Evolutionary conservation across 2,329 filamentous ascomycete genomes (phyloP).

Genomic region (Nannizziopsis arthrosporioides): DNA sequence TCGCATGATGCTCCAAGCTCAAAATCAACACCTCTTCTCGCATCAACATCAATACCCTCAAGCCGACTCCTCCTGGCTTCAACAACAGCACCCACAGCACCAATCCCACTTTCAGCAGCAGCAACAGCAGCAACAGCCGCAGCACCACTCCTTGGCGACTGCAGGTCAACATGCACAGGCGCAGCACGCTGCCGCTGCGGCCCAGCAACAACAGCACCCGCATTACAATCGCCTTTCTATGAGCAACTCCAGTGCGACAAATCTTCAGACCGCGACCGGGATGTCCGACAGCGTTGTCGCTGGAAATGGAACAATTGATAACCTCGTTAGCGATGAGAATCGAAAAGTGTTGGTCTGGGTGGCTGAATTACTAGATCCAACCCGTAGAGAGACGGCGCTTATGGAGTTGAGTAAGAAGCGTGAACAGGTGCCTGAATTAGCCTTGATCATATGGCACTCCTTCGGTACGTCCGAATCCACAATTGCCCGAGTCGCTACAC

Average conservation of each 20-base stretch:
- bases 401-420: conserved; percentile 97
- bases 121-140: conserved; percentile 27
- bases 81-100: conserved; percentile 39
- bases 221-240: conserved; percentile 63
- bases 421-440: conserved; percentile 92
- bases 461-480: conserved; percentile 60
- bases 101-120: conserved; percentile 34
- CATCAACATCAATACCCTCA: conserved; percentile 46
- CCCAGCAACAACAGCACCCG: conserved; percentile 34
- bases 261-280: conserved; percentile 23
- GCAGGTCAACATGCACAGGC: conserved; percentile 23
- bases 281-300: conserved; percentile 16
- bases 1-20: conserved; percentile 37
- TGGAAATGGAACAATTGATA: conserved; percentile 44
- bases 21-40: conserved; percentile 51
- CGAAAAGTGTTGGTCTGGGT: conserved; percentile 86
- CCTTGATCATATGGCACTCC: conserved; percentile 94
- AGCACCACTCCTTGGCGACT: conserved; percentile 26
- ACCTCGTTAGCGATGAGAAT: conserved; percentile 74
- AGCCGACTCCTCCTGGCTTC: conserved; percentile 36
- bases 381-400: conserved; percentile 76
- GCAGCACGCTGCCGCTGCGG: conserved; percentile 25
- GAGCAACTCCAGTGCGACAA: conserved; percentile 45
- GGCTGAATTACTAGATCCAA: conserved; percentile 77
- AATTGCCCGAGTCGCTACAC: not conserved